These are phyloP conservation scores for Yamadazyma sp. DNA, from an alignment of 1,139 yeast species.

Conservation along the genomic window DNA sequence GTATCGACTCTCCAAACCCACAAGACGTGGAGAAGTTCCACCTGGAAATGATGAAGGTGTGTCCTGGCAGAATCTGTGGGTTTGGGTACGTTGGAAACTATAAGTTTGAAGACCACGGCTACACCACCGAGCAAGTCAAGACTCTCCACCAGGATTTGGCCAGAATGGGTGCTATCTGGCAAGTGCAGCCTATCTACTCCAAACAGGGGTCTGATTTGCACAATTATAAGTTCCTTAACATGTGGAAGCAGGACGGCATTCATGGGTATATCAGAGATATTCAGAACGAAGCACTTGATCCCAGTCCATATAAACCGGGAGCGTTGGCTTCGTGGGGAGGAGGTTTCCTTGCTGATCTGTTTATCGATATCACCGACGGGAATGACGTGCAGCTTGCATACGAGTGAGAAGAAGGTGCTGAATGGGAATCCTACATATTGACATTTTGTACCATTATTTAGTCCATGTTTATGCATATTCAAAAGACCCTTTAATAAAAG, in stretches of 20 bases:
- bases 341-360: conserved; percentile 10
- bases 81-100: conserved; percentile 60
- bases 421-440: not conserved
- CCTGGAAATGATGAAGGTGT: conserved; percentile 38
- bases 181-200: conserved; percentile 24
- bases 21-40: conserved; percentile 53
- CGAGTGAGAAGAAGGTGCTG: too few relatives aligned
- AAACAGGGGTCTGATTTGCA: conserved; percentile 18
- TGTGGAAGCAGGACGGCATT: conserved; percentile 22
- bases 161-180: conserved; percentile 49
- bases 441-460: not conserved
- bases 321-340: conserved; percentile 12
- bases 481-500: not conserved
- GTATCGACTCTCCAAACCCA: conserved; percentile 56
- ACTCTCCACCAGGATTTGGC: conserved; percentile 56
- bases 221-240: conserved; percentile 16
- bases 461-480: too few relatives aligned
- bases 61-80: conserved; percentile 55
- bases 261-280: conserved; percentile 19
- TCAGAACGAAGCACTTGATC: conserved; percentile 13
- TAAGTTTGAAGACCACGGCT: conserved; percentile 60
- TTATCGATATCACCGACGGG: conserved; percentile 12
- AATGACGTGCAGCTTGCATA: conserved; percentile 14
- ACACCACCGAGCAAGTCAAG: conserved; percentile 41
- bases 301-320: conserved; percentile 9